Base-by-base conservation (phyloP, 106 monocot genomes). In the Platanthera zijinensis region DNA sequence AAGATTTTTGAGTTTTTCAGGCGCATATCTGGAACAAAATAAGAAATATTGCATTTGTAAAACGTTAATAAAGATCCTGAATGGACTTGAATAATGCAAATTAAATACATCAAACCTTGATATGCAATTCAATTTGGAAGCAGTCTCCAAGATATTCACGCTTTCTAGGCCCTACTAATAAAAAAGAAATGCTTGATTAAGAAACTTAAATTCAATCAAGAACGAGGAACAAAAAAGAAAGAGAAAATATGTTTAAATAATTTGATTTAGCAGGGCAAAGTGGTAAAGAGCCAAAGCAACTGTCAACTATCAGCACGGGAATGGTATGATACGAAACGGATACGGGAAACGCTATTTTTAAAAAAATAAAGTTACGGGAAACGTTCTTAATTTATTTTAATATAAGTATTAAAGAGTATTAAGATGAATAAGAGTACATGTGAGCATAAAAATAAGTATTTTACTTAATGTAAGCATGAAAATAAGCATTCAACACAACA, bases 1-100 rank as follows among this genome's bases (percentile, higher is more conserved):
- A 67, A 97, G 82, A 30, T 88, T 75, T 75, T 77, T 83, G 39
- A 90, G 74, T 48, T 79, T 90, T 74, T 78, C 81, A 73, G 81
- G 84, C 66, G 79, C 75, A 80, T 72, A 75, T 66, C 96, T 96
- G 82, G 18, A 50, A 51, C 28, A 49, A 57, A 83, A 50, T 67
- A 3, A 15, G 57, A 12, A 22, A 66, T 28, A 70, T 11, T 15
- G 6, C n/a, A 70, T 11, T 48, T 39, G 17, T 7, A 15, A 48
- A 70, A 15, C 46, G 28, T 25, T 19, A 32, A 66, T 32, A 30
- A 39, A 66, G 66, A 66, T 66, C 30, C 66, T 39, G 4, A 66
- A n/a, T 66, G 66, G 32, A 66, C 25, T 66, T 32, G 6, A 32
- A 5, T 7, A 10, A 11, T 12, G 11, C 11, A 66, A 25, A 10